These are phyloP conservation scores for Xylaria sp. DNA, from an alignment of 2,329 filamentous ascomycete genomes.

Conservation along the genomic window DNA sequence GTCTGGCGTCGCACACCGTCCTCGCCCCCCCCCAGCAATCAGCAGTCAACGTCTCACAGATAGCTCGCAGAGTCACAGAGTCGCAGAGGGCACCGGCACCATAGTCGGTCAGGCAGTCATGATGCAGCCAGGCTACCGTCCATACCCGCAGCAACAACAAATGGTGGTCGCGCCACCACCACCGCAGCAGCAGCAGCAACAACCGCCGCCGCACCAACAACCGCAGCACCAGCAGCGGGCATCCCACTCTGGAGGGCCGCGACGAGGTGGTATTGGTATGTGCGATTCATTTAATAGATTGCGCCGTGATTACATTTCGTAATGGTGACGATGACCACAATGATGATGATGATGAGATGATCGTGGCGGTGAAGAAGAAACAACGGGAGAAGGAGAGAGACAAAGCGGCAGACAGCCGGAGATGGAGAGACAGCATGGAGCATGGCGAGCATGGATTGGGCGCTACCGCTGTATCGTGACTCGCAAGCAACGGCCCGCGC, in stretches of 20 bases:
- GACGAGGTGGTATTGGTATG: conserved; percentile 66
- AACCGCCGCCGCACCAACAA: conserved; percentile 56
- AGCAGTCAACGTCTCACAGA: conserved; percentile 38
- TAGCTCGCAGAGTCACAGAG: conserved; percentile 20
- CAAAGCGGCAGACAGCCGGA: neutral
- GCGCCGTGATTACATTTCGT: conserved; percentile 23
- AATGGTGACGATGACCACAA: conserved; percentile 18
- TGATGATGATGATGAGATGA: neutral
- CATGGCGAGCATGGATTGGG: conserved; percentile 5
- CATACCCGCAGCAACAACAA: conserved; percentile 61
- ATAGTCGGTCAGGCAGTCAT: conserved; percentile 42
- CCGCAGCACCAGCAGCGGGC: conserved; percentile 56
- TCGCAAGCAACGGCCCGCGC: conserved; percentile 33
- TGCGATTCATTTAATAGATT: conserved; percentile 37
- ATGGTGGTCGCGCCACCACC: conserved; percentile 31
- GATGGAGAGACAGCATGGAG: neutral
- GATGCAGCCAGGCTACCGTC: conserved; percentile 67
- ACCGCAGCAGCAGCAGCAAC: conserved; percentile 60
- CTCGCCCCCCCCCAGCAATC: conserved; percentile 30
- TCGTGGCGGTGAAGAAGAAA: neutral
- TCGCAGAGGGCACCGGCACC: conserved; percentile 22
- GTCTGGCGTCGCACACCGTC: conserved; percentile 37
- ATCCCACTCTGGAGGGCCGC: conserved; percentile 60
- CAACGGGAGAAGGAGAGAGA: neutral
- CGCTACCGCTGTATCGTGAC: conserved; percentile 33